A percentile compares a stretch with the other conserved stretches of the same genome.
Conservation (phyloP, 768 basidiomycete genomes). For the Phylloporus sp. region DNA sequence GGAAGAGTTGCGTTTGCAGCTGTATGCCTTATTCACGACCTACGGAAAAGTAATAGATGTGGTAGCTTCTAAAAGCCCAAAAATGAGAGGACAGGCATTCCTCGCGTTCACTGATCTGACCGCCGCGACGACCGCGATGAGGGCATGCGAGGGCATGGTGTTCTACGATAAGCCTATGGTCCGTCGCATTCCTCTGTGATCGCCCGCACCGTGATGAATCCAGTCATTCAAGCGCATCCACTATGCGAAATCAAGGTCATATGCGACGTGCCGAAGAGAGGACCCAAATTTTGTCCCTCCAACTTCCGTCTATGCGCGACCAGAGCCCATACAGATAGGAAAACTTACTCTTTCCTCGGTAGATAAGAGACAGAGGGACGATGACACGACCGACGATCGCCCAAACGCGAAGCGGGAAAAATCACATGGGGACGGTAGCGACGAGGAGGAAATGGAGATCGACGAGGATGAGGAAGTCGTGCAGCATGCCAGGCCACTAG, state of each 20-base stretch:
- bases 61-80: constrained; percentile 77
- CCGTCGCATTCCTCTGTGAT: constrained; percentile 30
- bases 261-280: constrained; percentile 73
- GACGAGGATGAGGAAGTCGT: constrained; percentile 77
- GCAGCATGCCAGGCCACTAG: constrained; percentile 36
- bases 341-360: constrained; percentile 30
- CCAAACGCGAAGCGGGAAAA: constrained; percentile 66
- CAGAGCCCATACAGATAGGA: constrained; percentile 39
- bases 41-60: constrained; percentile 94
- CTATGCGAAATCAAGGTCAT: constrained; percentile 87
- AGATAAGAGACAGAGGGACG: constrained; percentile 68
- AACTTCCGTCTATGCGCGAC: constrained; percentile 55
- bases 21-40: constrained; percentile 87
- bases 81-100: constrained; percentile 93
- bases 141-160: constrained; percentile 86
- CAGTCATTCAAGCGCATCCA: constrained; percentile 62
- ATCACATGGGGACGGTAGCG: constrained; percentile 53
- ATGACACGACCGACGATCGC: constrained; percentile 47
- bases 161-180: constrained; percentile 94
- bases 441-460: constrained; percentile 92
- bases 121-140: constrained; percentile 86
- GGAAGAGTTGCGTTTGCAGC: constrained; percentile 75
- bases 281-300: constrained; percentile 81
- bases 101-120: constrained; percentile 92
- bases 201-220: constrained; percentile 7